Evolutionary conservation across 768 basidiomycete species (phyloP).

Genomic region (Suillus decipiens): DNA sequence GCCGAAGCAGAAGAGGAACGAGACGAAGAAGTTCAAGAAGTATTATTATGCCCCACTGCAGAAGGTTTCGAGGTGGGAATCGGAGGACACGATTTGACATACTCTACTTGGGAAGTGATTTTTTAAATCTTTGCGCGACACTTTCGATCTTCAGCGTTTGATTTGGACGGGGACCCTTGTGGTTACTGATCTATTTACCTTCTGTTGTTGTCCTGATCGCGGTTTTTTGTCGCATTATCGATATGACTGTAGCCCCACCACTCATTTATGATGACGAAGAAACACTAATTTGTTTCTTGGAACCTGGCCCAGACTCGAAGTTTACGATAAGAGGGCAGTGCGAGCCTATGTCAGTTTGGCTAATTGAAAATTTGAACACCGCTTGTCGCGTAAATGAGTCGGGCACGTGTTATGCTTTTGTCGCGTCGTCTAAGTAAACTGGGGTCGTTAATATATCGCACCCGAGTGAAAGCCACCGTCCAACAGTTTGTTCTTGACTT

Average conservation of each 20-base stretch:
- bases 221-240: neutral
- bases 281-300: neutral
- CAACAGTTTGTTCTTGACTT: neutral
- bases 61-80: constrained; percentile 74
- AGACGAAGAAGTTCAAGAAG: constrained; percentile 83
- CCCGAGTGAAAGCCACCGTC: neutral
- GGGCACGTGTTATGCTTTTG: constrained; percentile 5
- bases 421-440: constrained; percentile 3
- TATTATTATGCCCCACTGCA: constrained; percentile 79
- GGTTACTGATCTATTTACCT: neutral
- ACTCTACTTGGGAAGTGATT: neutral
- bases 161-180: neutral
- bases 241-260: neutral
- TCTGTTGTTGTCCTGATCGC: neutral
- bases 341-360: neutral
- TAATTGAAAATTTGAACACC: constrained; percentile 1
- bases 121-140: neutral
- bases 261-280: neutral
- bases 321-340: neutral
- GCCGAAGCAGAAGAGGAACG: constrained; percentile 73
- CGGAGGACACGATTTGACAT: constrained; percentile 53
- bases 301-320: neutral
- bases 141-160: neutral
- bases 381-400: neutral
- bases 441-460: neutral